phyloP scores from a whole-genome alignment of 495 filamentous ascomycete genomes.

The Entonaema liquescens region DNA sequence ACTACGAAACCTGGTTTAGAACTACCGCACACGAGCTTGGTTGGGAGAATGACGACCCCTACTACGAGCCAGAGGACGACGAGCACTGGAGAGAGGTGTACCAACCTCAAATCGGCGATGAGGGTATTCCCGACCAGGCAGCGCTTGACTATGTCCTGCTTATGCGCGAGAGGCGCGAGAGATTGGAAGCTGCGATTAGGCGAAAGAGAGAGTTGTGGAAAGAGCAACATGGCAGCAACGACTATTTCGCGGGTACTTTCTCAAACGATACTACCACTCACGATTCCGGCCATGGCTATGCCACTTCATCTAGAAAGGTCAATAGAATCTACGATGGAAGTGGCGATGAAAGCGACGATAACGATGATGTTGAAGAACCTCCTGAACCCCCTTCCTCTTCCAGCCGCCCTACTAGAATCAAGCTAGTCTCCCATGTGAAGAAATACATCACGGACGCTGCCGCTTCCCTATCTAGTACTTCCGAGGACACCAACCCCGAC shows the following conservation, averaged over 20 bases:
- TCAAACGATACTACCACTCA: background rate
- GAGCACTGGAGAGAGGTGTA: background rate
- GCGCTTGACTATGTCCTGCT: background rate
- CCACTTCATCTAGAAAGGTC: no score
- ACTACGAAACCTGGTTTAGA: background rate
- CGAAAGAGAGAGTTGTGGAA: background rate
- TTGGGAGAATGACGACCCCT: background rate
- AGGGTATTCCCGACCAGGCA: slow-evolving; percentile 5
- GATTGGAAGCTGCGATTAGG: background rate
- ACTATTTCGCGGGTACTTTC: background rate
- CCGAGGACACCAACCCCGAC: background rate
- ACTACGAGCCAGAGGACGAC: background rate
- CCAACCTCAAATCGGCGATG: slow-evolving; percentile 4
- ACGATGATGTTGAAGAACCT: background rate
- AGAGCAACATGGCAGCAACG: background rate
- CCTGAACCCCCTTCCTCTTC: background rate
- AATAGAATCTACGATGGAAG: background rate
- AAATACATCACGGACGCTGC: background rate
- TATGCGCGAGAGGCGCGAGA: background rate
- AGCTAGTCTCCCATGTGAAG: background rate
- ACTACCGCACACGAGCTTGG: background rate
- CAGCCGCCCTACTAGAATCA: background rate
- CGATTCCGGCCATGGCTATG: background rate
- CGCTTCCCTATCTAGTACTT: background rate
- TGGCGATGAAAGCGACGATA: background rate